Evolutionary conservation across 2,329 filamentous ascomycete species (phyloP), one percentile per base, ranked within the genome.

Genomic region (Stachybotrys chlorohalonatus): DNA sequence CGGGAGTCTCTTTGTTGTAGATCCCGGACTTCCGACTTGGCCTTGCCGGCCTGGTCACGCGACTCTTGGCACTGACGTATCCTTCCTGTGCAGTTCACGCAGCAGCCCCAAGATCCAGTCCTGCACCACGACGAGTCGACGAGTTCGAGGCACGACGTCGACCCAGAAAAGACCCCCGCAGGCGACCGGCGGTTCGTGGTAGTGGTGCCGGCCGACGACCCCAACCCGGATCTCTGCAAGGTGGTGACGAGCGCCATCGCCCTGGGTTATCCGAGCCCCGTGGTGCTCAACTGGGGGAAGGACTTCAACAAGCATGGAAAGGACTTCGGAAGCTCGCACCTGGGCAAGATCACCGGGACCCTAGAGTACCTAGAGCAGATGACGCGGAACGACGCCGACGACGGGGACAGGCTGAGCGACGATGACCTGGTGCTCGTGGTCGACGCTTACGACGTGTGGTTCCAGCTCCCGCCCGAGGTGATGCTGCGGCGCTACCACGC

Each of bases 401-500:
- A 45, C 5, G 54, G 46, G 11, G 57, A 59, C n/a, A 55, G 49
- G 47, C 32, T 59, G 1, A 48, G 53, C 0, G 52, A 57, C 6
- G 56, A 64, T 13, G 61, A 64, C 16, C 52, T 64, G 9, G 57
- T 64, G 3, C 51, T 64, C 7, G 54, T 62, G 8, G 59, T 62
- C 39, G 61, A 64, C 49, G 57, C 60, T 11, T 60, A 58, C 49
- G 62, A 64, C 48, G 62, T 64, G 17, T 42, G 62, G 30, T 60
- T 60, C 3, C 61, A 64, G 31, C n/a, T 62, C 1, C 62, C 63
- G 1, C 59, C 58, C 17, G 59, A 63, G 13, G 52, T 47, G n/a
- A 58, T 60, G 57, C 60, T 64, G 2, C 53, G 60, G 49, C 57
- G 60, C 16, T 64, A 64, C 39, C 64, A 64, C 11, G 49, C 55